phyloP scores from a whole-genome alignment of 306 rosid species.

The Notholithocarpus densiflorus region DNA sequence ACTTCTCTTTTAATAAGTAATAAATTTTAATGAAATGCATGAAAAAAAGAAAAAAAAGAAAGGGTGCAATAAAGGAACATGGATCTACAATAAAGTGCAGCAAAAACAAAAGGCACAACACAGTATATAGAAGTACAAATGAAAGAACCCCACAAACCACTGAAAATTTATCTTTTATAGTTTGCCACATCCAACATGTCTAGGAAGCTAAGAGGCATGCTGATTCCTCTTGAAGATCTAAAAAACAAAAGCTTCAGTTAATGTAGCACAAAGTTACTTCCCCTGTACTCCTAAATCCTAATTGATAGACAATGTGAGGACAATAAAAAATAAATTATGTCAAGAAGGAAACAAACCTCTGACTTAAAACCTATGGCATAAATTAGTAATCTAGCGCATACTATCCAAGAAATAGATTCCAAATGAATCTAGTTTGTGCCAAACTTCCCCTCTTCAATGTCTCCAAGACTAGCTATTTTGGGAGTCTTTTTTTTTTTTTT shows the following conservation, averaged over 20 bases:
- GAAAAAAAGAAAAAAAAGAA: background rate
- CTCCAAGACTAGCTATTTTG: no score
- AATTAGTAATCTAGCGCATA: no score
- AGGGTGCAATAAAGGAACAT: background rate
- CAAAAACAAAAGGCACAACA: background rate
- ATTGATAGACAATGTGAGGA: background rate
- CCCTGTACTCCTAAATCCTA: background rate
- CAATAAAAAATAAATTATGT: background rate
- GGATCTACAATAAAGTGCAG: no score
- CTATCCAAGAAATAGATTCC: background rate
- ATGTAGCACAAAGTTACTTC: background rate
- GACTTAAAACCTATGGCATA: background rate
- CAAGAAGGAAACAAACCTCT: background rate
- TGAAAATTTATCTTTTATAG: background rate
- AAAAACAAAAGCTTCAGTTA: background rate
- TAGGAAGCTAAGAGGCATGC: background rate
- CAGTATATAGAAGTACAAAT: background rate
- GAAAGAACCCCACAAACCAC: background rate
- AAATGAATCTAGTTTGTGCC: background rate
- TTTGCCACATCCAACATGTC: background rate
- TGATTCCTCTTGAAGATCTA: background rate
- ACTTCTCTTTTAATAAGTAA: background rate
- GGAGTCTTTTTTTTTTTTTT: background rate
- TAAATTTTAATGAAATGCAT: background rate
- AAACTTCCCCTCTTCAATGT: background rate